These are phyloP conservation scores for Fusarium tupiense DNA, from an alignment of 2,329 filamentous ascomycete species.

Conservation along the genomic window DNA sequence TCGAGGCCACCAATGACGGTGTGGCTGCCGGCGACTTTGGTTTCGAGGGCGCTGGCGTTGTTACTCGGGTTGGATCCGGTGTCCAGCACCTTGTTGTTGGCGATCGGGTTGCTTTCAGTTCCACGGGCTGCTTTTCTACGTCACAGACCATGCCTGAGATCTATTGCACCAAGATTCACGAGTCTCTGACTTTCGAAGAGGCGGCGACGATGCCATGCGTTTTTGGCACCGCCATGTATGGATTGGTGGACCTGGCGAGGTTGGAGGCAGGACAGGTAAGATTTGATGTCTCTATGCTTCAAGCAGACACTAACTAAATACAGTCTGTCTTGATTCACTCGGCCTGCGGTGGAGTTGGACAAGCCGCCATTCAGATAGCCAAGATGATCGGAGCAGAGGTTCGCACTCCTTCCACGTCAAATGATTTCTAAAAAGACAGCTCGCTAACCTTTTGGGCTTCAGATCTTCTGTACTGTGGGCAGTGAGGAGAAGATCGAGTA, in stretches of 20 bases:
- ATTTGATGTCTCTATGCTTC: not conserved
- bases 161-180: slow-evolving; percentile 47
- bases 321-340: slow-evolving; percentile 42
- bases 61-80: slow-evolving; percentile 43
- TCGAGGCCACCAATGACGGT: slow-evolving; percentile 21
- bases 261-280: slow-evolving; percentile 12
- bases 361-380: slow-evolving; percentile 46
- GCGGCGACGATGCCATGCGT: slow-evolving; percentile 50
- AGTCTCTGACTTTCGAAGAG: slow-evolving; percentile 47
- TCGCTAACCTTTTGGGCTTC: not conserved
- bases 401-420: slow-evolving; percentile 33
- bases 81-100: slow-evolving; percentile 46
- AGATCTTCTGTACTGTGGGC: slow-evolving; percentile 46
- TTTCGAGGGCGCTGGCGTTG: slow-evolving; percentile 46
- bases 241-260: not conserved
- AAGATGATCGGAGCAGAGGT: slow-evolving; percentile 48
- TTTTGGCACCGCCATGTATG: slow-evolving; percentile 44
- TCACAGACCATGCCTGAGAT: slow-evolving; percentile 14
- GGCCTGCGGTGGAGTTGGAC: slow-evolving; percentile 47
- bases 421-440: not conserved
- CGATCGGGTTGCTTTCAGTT: slow-evolving; percentile 46
- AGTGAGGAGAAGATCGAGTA: slow-evolving; percentile 49
- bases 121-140: slow-evolving; percentile 42
- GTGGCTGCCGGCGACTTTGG: slow-evolving; percentile 35
- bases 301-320: not conserved